These are phyloP conservation scores for Kuraishia piskuri DNA, from an alignment of 805 yeast genomes.

Conservation along the genomic window DNA sequence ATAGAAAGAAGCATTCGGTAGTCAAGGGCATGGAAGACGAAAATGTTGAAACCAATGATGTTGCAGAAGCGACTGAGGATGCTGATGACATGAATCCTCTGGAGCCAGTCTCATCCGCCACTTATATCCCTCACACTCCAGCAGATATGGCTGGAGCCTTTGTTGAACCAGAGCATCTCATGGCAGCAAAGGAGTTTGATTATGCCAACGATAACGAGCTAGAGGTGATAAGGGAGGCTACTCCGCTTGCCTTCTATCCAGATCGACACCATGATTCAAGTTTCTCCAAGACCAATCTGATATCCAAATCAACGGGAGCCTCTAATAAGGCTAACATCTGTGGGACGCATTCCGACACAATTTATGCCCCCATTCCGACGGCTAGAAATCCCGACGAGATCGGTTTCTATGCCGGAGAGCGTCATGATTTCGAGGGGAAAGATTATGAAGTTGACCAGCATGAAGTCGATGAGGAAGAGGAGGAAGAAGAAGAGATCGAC, in stretches of 20 bases:
- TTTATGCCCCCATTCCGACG: neutral
- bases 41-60: neutral
- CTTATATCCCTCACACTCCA: conserved; percentile 61
- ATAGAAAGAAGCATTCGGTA: neutral
- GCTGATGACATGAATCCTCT: conserved; percentile 13
- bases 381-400: neutral
- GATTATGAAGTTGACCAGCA: conserved; percentile 11
- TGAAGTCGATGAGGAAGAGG: conserved; percentile 16
- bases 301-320: neutral
- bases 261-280: neutral
- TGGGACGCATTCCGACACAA: neutral
- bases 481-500: conserved; percentile 14
- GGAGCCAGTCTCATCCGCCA: conserved; percentile 63
- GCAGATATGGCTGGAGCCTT: conserved; percentile 11
- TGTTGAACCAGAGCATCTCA: conserved; percentile 30
- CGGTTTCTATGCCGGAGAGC: no score
- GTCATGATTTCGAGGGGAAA: no score
- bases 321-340: neutral
- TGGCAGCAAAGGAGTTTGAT: conserved; percentile 42
- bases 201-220: conserved; percentile 9
- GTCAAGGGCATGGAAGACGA: neutral
- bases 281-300: neutral
- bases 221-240: neutral
- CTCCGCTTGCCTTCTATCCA: neutral
- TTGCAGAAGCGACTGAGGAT: neutral